Evolutionary conservation across 2,329 filamentous ascomycete genomes (phyloP).

Genomic region (Neonectria faginata): DNA sequence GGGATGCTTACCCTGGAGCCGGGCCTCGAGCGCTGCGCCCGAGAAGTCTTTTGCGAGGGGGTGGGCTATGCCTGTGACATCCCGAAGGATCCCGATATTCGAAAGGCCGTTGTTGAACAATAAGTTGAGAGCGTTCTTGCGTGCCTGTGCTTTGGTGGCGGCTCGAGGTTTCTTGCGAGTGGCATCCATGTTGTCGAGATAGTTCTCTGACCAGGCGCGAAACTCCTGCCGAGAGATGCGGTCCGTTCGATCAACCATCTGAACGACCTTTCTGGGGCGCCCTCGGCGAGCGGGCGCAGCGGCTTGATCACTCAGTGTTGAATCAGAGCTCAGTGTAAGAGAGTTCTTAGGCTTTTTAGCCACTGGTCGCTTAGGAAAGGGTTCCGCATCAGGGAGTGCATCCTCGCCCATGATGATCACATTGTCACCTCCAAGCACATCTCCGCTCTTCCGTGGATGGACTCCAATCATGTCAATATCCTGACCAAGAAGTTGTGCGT

Average conservation of each 20-base stretch:
- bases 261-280: slow-evolving; percentile 43
- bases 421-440: slow-evolving; percentile 47
- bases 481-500: slow-evolving; percentile 21
- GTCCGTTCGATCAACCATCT: slow-evolving; percentile 50
- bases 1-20: slow-evolving; percentile 43
- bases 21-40: slow-evolving; percentile 56
- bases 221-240: slow-evolving; percentile 53
- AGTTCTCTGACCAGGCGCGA: slow-evolving; percentile 57
- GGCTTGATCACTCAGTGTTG: slow-evolving; percentile 36
- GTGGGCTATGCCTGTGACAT: slow-evolving; percentile 49
- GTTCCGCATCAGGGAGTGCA: slow-evolving; percentile 53
- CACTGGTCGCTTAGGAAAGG: slow-evolving; percentile 46
- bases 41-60: slow-evolving; percentile 60
- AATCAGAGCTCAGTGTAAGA: slow-evolving; percentile 37
- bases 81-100: slow-evolving; percentile 42
- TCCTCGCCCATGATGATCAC: slow-evolving; percentile 54
- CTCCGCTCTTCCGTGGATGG: slow-evolving; percentile 7
- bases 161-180: slow-evolving; percentile 42
- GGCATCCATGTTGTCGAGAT: slow-evolving; percentile 66
- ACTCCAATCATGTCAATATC: slow-evolving; percentile 29
- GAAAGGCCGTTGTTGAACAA: slow-evolving; percentile 53
- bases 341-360: slow-evolving; percentile 30
- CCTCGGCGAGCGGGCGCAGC: slow-evolving; percentile 38
- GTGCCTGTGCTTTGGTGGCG: slow-evolving; percentile 53
- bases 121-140: slow-evolving; percentile 49